Base-by-base conservation (phyloP, 2,329 filamentous ascomycete genomes). In the Calcarisporium arbuscula region DNA sequence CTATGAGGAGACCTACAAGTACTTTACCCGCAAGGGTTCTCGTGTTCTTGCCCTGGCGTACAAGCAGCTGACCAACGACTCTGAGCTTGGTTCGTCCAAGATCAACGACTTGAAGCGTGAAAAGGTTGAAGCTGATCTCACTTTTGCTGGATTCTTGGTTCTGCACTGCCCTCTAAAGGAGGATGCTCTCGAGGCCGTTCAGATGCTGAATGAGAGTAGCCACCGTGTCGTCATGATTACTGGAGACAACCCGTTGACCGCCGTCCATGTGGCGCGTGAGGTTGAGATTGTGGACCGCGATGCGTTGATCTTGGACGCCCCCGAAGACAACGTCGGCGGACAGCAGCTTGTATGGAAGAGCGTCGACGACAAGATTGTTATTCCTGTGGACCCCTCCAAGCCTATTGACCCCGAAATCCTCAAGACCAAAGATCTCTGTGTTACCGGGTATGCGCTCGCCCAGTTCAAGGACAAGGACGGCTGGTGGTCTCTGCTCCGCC, bases 221-320 rank as follows among this genome's bases (percentile, higher is more conserved):
- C 92, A 98, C 61, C 86, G 92, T 49, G 88, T 95, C 30, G 85
- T 98, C 49, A 98, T 98, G 92, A 98, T 98, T 47, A 98, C 92
- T 40, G 92, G 92, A 56, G 92, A 98, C 60, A 98, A 98, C 58
- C 90, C 92, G 10, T 73, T 98, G 34, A 98, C 92, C 26, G 92
- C 92, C 45, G 86, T 95, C 9, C 90, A 98, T 55, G 92, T 98
- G 37, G 92, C 92, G 12, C 81, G 83, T 42, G 82, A 95, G 58
- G 92, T 98, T 18, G 92, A 98, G 58, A 98, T 98, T 58, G 88
- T 98, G 12, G 92, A 98, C 53, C 82, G 92, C 37, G 89, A 96
- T 21, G 86, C 92, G 35, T 73, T 96, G 40, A 96, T 98, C 48
- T 72, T 98, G 18, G 92, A 98, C 57, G 87, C 90, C 3, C 92